Evolutionary conservation across 768 basidiomycete species (phyloP).

Genomic region (Suillus subalutaceus): DNA sequence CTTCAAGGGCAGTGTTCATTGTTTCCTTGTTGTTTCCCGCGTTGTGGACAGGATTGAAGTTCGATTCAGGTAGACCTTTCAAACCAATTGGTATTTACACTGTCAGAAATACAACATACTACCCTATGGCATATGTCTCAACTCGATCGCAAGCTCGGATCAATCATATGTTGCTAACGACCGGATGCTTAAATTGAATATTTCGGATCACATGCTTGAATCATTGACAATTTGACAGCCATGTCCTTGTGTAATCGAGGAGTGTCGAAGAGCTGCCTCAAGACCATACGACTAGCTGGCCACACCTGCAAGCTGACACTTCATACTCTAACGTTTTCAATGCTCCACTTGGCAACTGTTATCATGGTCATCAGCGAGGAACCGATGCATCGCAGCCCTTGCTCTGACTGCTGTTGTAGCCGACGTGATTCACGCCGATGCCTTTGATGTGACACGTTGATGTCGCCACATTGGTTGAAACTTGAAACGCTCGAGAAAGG

Average conservation of each 20-base stretch:
- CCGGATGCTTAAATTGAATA: neutral
- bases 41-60: neutral
- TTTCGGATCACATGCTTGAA: neutral
- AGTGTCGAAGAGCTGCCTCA: neutral
- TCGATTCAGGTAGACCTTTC: neutral
- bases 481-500: neutral
- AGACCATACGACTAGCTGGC: neutral
- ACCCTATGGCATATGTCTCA: neutral
- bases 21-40: slow-evolving; percentile 2
- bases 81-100: neutral
- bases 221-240: neutral
- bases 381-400: slow-evolving; percentile 86
- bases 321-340: slow-evolving; percentile 44
- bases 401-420: slow-evolving; percentile 38
- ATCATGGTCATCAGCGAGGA: slow-evolving; percentile 59
- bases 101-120: neutral
- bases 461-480: neutral
- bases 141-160: neutral
- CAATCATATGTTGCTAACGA: neutral
- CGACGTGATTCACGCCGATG: neutral
- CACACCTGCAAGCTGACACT: neutral
- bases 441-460: too few species aligned
- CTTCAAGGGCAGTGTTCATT: slow-evolving; percentile 2
- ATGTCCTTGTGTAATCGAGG: neutral
- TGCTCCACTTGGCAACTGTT: slow-evolving; percentile 75